These are phyloP conservation scores for Colletotrichum sp. DNA, from an alignment of 2,329 filamentous ascomycete genomes.

Conservation along the genomic window DNA sequence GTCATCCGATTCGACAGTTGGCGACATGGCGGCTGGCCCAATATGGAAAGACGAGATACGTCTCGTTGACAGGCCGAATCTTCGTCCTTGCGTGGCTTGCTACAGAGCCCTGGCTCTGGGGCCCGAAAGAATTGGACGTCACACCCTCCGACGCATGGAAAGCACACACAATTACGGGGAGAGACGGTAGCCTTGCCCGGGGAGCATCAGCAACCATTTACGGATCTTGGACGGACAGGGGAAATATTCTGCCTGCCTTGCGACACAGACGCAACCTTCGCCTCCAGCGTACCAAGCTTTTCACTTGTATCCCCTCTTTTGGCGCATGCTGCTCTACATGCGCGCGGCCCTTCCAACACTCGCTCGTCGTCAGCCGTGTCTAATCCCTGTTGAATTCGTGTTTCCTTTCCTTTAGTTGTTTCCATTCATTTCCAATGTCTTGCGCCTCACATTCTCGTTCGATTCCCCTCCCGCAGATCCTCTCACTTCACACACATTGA, in stretches of 20 bases:
- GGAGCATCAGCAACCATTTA: neutral
- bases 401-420: neutral
- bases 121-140: neutral
- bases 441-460: neutral
- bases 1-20: conserved; percentile 4
- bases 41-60: neutral
- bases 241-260: neutral
- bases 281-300: neutral
- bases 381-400: neutral
- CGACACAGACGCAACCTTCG: neutral
- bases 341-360: neutral
- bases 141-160: neutral
- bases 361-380: neutral
- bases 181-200: neutral
- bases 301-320: neutral
- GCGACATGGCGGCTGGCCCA: neutral
- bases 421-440: neutral
- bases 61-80: neutral
- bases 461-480: conserved; percentile 16
- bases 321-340: neutral
- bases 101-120: neutral
- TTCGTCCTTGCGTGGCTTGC: neutral
- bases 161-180: neutral
- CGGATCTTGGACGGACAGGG: neutral
- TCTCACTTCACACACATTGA: conserved; percentile 7